Evolutionary conservation across 768 basidiomycete genomes (phyloP).

Genomic region (Pholiota molesta): DNA sequence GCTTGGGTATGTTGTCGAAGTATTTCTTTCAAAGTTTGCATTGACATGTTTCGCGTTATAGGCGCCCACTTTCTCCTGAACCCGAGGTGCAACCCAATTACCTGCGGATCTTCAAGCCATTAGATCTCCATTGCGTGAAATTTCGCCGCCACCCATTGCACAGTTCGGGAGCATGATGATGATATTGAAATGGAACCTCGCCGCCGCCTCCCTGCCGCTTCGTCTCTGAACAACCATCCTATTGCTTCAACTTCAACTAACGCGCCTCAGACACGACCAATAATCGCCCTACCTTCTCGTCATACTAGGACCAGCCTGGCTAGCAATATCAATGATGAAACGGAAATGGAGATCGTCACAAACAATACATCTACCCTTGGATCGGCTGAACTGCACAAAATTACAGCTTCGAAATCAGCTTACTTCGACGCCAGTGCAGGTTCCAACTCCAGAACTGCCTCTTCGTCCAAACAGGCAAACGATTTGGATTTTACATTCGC

Average conservation of each 20-base stretch:
- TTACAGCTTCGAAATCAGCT: not conserved
- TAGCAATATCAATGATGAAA: not conserved
- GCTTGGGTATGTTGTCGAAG: constrained; percentile 59
- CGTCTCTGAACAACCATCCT: constrained; percentile 13
- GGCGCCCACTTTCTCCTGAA: constrained; percentile 27
- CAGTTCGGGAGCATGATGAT: constrained; percentile 30
- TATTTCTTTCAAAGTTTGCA: constrained; percentile 1
- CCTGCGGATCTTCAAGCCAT: constrained; percentile 13
- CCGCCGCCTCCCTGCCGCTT: constrained; percentile 34
- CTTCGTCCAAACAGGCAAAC: not conserved
- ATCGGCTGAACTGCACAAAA: not conserved
- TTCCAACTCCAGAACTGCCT: not conserved
- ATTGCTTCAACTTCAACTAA: not conserved
- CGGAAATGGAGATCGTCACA: not conserved
- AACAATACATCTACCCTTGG: too few relatives aligned
- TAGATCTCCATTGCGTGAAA: constrained; percentile 43
- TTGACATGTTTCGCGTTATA: constrained; percentile 11
- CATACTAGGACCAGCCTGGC: not conserved
- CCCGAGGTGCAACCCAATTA: constrained; percentile 8
- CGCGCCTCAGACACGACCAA: constrained; percentile 13
- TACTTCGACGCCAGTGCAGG: not conserved
- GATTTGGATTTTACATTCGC: constrained; percentile 20
- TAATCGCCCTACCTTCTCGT: constrained; percentile 17
- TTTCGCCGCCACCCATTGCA: constrained; percentile 35
- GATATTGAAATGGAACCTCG: constrained; percentile 42